These are phyloP conservation scores for Podaxis pistillaris DNA, from an alignment of 768 basidiomycete species.

Conservation along the genomic window DNA sequence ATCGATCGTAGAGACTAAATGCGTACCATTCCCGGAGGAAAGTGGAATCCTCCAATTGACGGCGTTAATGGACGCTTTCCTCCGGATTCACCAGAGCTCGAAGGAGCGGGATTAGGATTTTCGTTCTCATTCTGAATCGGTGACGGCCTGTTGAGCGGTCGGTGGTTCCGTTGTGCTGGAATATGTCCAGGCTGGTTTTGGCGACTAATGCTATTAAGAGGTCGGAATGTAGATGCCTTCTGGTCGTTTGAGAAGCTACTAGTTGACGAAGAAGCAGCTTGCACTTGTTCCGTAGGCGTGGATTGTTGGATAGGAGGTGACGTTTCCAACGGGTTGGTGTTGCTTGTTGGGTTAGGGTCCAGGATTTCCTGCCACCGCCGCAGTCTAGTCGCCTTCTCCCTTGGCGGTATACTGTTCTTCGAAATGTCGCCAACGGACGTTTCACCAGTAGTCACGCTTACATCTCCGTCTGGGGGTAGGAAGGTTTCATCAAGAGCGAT, in stretches of 20 bases:
- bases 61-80: constrained; percentile 28
- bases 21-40: constrained; percentile 45
- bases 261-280: constrained; percentile 10
- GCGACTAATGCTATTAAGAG: not conserved
- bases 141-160: constrained; percentile 13
- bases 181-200: constrained; percentile 7
- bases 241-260: not conserved
- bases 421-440: not conserved
- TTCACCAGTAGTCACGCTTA: not conserved
- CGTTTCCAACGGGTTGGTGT: not conserved
- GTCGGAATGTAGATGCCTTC: constrained; percentile 8
- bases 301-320: constrained; percentile 7
- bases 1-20: constrained; percentile 17
- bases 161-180: constrained; percentile 21
- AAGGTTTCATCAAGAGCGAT: constrained; percentile 36
- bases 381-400: not conserved
- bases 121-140: constrained; percentile 21
- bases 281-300: not conserved
- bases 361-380: constrained; percentile 6
- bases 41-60: constrained; percentile 49
- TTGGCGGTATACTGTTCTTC: not conserved
- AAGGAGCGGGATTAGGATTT: constrained; percentile 14
- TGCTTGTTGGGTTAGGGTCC: constrained; percentile 7
- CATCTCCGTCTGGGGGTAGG: constrained; percentile 2
- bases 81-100: constrained; percentile 1